phyloP scores from a whole-genome alignment of 2,329 filamentous ascomycete species.

The Beauveria medogensis region DNA sequence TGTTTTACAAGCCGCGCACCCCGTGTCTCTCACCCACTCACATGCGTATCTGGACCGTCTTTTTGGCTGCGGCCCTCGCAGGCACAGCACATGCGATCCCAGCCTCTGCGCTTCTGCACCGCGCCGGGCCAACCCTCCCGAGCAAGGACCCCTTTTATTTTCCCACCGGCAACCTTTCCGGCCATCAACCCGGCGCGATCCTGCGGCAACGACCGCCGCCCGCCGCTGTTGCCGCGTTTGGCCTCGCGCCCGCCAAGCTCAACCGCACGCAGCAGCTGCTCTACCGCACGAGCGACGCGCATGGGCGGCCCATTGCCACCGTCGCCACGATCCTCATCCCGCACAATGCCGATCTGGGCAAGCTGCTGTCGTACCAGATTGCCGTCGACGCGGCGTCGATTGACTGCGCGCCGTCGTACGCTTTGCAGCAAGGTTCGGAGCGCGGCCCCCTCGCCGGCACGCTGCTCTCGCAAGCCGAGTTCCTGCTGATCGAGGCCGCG shows the following conservation, averaged over 20 bases:
- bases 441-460: constrained; percentile 27
- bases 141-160: constrained; percentile 15
- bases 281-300: constrained; percentile 30
- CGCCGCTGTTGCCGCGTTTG: constrained; percentile 11
- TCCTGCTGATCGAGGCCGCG: constrained; percentile 3
- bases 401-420: constrained; percentile 24
- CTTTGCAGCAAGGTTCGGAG: constrained; percentile 14
- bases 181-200: constrained; percentile 11
- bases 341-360: constrained; percentile 18
- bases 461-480: constrained; percentile 13
- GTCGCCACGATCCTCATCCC: constrained; percentile 32
- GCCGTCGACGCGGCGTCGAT: constrained; percentile 31
- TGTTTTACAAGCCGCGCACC: not conserved
- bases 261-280: constrained; percentile 25
- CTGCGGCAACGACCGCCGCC: constrained; percentile 12
- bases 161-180: constrained; percentile 2
- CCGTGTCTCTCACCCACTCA: not conserved
- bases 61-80: not conserved
- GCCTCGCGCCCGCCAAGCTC: constrained; percentile 16
- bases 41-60: not conserved
- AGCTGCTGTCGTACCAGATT: constrained; percentile 34
- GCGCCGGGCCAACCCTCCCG: constrained; percentile 20
- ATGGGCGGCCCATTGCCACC: constrained; percentile 26
- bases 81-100: not conserved
- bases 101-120: not conserved